Percentiles rank a stretch among this genome's conserved stretches.
phyloP scores from a whole-genome alignment of 1,284 basidiomycete species.

The Cryptococcus floricola region DNA sequence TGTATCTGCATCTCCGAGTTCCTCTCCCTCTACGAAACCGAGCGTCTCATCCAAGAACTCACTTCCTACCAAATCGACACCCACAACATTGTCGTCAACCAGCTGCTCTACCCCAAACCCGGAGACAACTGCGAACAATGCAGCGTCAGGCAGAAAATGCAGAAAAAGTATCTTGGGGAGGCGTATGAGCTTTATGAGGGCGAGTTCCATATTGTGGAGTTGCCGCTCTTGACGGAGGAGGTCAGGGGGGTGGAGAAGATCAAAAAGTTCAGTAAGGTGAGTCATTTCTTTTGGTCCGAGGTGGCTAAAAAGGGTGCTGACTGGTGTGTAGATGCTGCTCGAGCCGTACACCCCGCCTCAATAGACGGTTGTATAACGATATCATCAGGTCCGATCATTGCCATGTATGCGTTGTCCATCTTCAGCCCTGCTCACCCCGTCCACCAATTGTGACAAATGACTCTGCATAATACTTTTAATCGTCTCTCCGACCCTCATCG shows the following conservation, averaged over 20 bases:
- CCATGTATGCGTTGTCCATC: too few relatives aligned
- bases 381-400: too few relatives aligned
- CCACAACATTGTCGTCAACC: constrained; percentile 97
- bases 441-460: too few relatives aligned
- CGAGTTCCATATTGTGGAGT: constrained; percentile 90
- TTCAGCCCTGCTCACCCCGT: too few relatives aligned
- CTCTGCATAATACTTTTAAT: too few relatives aligned
- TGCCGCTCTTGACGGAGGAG: constrained; percentile 93
- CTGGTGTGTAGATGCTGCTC: constrained; percentile 11
- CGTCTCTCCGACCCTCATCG: too few relatives aligned
- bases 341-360: constrained; percentile 13
- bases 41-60: constrained; percentile 93
- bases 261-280: constrained; percentile 71
- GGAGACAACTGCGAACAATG: constrained; percentile 95
- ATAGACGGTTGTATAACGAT: constrained; percentile 2
- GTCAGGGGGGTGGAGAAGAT: constrained; percentile 92
- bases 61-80: constrained; percentile 97
- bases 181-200: constrained; percentile 94
- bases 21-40: constrained; percentile 96
- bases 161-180: constrained; percentile 91
- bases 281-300: constrained; percentile 4
- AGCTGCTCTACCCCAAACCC: constrained; percentile 88
- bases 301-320: background rate
- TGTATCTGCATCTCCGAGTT: constrained; percentile 99
- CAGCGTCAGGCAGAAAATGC: constrained; percentile 90